Evolutionary conservation across 2,329 filamentous ascomycete species (phyloP), one percentile per base, ranked within the genome.

Genomic region (Monilinia laxa): DNA sequence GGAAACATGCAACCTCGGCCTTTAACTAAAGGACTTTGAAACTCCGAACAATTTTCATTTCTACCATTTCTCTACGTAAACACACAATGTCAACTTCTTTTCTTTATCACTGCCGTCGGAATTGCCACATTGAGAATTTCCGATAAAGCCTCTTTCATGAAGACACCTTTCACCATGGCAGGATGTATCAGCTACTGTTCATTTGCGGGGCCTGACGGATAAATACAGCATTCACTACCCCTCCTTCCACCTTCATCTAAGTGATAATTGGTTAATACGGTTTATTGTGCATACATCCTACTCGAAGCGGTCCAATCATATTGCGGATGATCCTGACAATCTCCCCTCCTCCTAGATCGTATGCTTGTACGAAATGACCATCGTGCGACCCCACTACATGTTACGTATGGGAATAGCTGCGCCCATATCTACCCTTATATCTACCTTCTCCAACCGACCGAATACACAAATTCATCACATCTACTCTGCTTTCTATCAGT

Each of bases 311-410:
- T 45, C 56, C 56, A 58, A 9, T 7, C 12, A 28, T 49, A 25
- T 52, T 18, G 14, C 49, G 25, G 12, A 52, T 6, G 23, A 28
- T 42, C 58, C 45, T 38, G 45, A 60, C 45, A 51, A 51, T 60
- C n/a, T 49, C 18, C 40, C 45, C 35, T 49, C 4, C 20, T 60
- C 23, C 14, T 38, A n/a, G 51, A 23, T n/a, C 38, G 25, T n/a
- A 57, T 12, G n/a, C 38, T 31, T 20, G 40, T n/a, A n/a, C 45
- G 14, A 60, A 25, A 60, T 60, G 57, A 23, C 14, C 20, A 60
- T 35, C 45, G 20, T 60, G 45, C 58, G 20, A 60, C 28, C 58
- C 58, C 58, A 51, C 45, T 9, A 60, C 20, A 28, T 25, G 23
- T 35, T 23, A 60, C 57, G 20, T 28, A 59, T 35, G 28, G 3